Evolutionary conservation across 768 basidiomycete genomes (phyloP), one percentile per base, ranked within the genome.

Genomic region (Boletus vinaceobasis): DNA sequence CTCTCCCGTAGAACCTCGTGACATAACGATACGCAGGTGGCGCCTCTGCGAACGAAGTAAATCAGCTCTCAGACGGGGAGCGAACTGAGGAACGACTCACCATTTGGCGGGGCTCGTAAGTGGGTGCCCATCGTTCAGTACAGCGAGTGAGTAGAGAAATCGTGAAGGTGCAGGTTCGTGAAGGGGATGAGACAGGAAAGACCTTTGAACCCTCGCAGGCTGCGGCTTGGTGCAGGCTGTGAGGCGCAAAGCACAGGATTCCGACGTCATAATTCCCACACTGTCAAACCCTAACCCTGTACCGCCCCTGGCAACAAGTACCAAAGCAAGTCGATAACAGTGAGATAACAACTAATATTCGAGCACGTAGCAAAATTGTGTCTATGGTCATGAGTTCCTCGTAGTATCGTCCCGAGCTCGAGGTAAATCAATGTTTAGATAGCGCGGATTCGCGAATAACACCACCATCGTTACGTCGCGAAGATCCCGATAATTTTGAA

Each of bases 401-500:
- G 23, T 14, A 17, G 10, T 17, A 23, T 13, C 11, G 11, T 37
- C 33, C 7, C 6, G 43, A 35, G 4, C 17, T 23, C 7, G 3
- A 40, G 19, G 29, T 32, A 35, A 33, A 27, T n/a, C 17, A n/a
- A 5, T 7, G 42, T n/a, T 15, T 21, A 23, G 13, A 50, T n/a
- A n/a, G 14, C 43, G 14, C 3, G 8, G 8, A 17, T 27, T 27
- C 7, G 23, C 35, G 1, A 23, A n/a, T 14, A 14, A 8, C 21
- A 39, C 26, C 14, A 5, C 26, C 17, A 13, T 23, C 7, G 31
- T 70, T 71, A 94, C 48, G 88, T 88, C 42, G 92, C 75, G 69
- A 94, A 97, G 60, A 98, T 79, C 38, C 96, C 96, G 33, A 97
- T 80, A 59, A 98, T 85, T 75, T 90, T 96, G 79, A 98, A 98